Base-by-base conservation (phyloP, 805 yeast genomes). In the Kluyveromyces aestuarii region DNA sequence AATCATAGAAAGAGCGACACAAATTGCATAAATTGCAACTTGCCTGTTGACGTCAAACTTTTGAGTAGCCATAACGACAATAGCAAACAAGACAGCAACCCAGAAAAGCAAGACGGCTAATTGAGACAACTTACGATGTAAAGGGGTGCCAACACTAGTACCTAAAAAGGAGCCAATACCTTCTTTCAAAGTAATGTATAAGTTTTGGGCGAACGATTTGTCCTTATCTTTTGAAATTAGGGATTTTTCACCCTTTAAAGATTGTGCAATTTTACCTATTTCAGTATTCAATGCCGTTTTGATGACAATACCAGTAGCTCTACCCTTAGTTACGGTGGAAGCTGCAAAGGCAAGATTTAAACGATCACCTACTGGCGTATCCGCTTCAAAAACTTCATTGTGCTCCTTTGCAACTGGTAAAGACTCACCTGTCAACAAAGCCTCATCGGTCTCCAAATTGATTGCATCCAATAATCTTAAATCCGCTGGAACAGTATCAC, bases 401-500 rank as follows among this genome's bases (percentile, higher is more conserved):
- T 71, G 66, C 8, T 67, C 65, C 62, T 93, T 93, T 50, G 73
- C 73, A 2, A 88, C 93, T 0, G 98, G 96, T 30, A 82, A 74
- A 33, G 90, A 87, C 69, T 93, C 99, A 50, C 99, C 99, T 0
- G 99, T 93, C 55, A 93, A 75, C 60, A 89, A 84, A 62, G 95
- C 82, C 69, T 93, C 98, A 69, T 93, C 98, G 47, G 95, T 82
- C 46, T 84, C 74, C 54, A 93, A 75, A 60, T 89, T 91, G 38
- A 80, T 84, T 8, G 91, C 78, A 48, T 80, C 81, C 6, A 81
- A 74, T 47, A 93, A 70, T 57, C 99, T 77, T 36, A 93, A 70
- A 67, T 93, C 99, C 0, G 99, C 99, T 1, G 99, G 99, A 44
- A 93, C 80, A 50, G 96, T 77, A 68, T 93, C 99, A 55, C 99